These are phyloP conservation scores for Rhodofomes roseus DNA, from an alignment of 1,284 basidiomycete genomes.

Conservation along the genomic window DNA sequence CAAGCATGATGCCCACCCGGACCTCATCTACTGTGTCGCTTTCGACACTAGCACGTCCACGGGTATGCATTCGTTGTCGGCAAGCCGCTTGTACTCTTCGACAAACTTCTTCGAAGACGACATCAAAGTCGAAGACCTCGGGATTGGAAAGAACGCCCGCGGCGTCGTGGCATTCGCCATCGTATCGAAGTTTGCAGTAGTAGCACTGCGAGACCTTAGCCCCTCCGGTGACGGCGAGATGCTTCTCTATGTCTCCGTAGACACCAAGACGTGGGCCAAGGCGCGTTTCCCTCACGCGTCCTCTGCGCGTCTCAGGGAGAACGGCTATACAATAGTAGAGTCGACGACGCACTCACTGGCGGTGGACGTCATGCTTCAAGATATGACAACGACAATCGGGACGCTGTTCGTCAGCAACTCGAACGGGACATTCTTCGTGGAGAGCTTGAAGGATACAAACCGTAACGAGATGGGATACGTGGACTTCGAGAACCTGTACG, in stretches of 20 bases:
- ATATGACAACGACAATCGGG: constrained; percentile 67
- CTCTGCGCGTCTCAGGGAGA: constrained; percentile 76
- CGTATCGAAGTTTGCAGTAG: constrained; percentile 87
- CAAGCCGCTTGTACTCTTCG: constrained; percentile 76
- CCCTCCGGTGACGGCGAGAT: constrained; percentile 59
- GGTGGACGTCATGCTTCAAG: constrained; percentile 87
- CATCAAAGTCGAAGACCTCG: constrained; percentile 72
- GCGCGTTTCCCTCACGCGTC: constrained; percentile 86
- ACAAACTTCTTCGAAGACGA: constrained; percentile 77
- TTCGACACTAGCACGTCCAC: constrained; percentile 59
- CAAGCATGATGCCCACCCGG: constrained; percentile 65
- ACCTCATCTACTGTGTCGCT: constrained; percentile 85
- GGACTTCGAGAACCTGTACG: constrained; percentile 90
- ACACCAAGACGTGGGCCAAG: constrained; percentile 79
- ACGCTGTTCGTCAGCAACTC: constrained; percentile 94
- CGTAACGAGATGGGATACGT: constrained; percentile 86
- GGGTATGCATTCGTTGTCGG: constrained; percentile 51
- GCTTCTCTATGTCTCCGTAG: constrained; percentile 81
- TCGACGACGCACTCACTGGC: constrained; percentile 89
- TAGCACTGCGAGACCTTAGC: constrained; percentile 71
- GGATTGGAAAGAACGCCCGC: constrained; percentile 77
- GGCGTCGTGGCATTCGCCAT: constrained; percentile 89
- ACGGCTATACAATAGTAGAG: constrained; percentile 95
- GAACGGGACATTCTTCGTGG: constrained; percentile 94
- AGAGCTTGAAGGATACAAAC: constrained; percentile 88